Evolutionary conservation across 2,329 filamentous ascomycete species (phyloP), one percentile per base, ranked within the genome.

Genomic region (Alternaria postmessia): DNA sequence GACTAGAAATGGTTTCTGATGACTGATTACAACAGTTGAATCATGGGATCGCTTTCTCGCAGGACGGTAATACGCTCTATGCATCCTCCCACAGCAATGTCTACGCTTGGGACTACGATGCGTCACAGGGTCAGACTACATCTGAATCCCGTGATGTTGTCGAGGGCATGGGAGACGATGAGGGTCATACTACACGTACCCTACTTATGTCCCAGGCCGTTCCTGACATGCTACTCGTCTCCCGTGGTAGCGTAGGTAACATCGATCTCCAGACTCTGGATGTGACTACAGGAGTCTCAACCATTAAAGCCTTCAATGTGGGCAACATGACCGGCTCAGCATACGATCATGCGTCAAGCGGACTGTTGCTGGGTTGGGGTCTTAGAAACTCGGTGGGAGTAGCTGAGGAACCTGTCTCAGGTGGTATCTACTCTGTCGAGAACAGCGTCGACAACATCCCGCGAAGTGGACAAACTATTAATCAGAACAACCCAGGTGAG

Each of bases 361-460:
- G 84, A 7, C 59, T 81, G 14, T 73, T 82, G 66, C 78, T 76
- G 65, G 86, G 89, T 16, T 93, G 89, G 89, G 91, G 91, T 11
- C 81, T 93, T 53, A 84, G 89, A 38, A 93, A 93, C 74, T 88
- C 88, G 1, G 89, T 92, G 5, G 91, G 90, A 9, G 79, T 93
- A 4, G 88, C 81, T n/a, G 89, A 91, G 75, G 83, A 91, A 51
- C 83, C 84, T 7, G 64, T 69, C 18, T 81, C 76, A 24, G 84
- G 84, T 28, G 81, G 79, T 58, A 82, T 86, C 38, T 86, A 80
- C 67, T 79, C 78, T 18, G 88, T 93, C 7, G 91, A 93, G 76
- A 93, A 93, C 76, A 89, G 86, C 2, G 87, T 87, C 8, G 90
- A 92, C 75, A 77, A 90, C 38, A 81, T 92, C 16, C 77, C 78